Base-by-base conservation (phyloP, 257 asterid genomes). In the Penstemon newberryi region DNA sequence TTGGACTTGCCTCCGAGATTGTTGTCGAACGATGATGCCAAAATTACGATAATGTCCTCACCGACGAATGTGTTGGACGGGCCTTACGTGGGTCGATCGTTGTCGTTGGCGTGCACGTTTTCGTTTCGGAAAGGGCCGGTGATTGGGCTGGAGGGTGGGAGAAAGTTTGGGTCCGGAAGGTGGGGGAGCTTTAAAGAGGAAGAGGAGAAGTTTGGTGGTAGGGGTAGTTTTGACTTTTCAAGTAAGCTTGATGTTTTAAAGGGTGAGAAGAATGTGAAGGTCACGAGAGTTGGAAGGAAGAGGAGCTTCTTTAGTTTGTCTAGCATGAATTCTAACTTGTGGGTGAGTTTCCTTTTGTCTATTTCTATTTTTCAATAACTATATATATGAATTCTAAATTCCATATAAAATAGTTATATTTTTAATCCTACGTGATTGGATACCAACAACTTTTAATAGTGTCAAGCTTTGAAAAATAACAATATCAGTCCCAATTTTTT, bases 1-100 rank as follows among this genome's bases (percentile, higher is more conserved):
- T 53, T 84, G 44, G 83, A 81, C 39, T 42, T 84, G 45, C 89
- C 89, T 4, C 89, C 89, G 0, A 79, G 89, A 65, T 61, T 75
- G 52, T 47, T 72, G 63, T 13, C 2, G 33, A 25, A 53, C 3
- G 56, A 56, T 4, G 60, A 33, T 42, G 50, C 41, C 19, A 64
- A 60, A 56, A 46, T 52, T 60, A 63, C 61, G n/a, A 64, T 66
- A 19, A 51, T 33, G n/a, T 25, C 76, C 37, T 82, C 85, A 7
- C 85, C 87, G 0, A 78, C 70, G 5, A 73, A 82, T 1, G 81
- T 81, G 13, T 42, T 79, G 2, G 83, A 77, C 10, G 84, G 83
- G 43, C 83, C 83, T 37, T 75, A 51, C 5, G 37, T 57, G 7
- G 72, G 60, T 2, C 59, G 73, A 5, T 56, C 65, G 8, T 4